A percentile compares a stretch with the other conserved stretches of the same genome.
Evolutionary conservation across 495 filamentous ascomycete species (phyloP).

Genomic region (Corynascus novoguineensis): DNA sequence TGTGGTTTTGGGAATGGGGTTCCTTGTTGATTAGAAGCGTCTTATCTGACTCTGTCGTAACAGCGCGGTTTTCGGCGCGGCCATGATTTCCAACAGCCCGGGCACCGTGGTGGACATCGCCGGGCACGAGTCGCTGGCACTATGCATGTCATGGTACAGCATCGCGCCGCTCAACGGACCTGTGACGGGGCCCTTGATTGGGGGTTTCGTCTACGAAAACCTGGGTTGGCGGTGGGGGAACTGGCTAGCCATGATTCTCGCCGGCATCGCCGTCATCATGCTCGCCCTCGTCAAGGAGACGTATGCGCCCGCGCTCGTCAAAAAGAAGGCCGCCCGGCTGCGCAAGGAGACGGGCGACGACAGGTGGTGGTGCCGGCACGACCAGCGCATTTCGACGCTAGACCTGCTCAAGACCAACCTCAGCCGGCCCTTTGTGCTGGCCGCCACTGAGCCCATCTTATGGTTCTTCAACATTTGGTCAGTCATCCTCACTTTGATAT

Average conservation of each 20-base stretch:
- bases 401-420: conserved; percentile 62
- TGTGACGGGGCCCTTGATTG: conserved; percentile 59
- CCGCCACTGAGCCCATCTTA: conserved; percentile 77
- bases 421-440: conserved; percentile 69
- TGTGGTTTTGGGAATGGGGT: neutral
- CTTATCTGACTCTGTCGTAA: no score
- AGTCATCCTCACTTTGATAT: neutral
- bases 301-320: conserved; percentile 68
- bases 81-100: conserved; percentile 74
- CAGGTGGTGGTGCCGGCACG: conserved; percentile 72
- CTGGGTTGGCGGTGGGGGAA: conserved; percentile 81
- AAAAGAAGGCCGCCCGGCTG: conserved; percentile 58
- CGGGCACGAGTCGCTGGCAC: conserved; percentile 59
- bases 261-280: conserved; percentile 49
- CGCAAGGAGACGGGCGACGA: conserved; percentile 71
- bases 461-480: conserved; percentile 73
- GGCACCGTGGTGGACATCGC: conserved; percentile 80
- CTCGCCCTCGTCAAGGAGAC: conserved; percentile 63
- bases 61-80: conserved; percentile 67
- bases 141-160: conserved; percentile 69
- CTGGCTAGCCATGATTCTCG: conserved; percentile 71
- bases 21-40: no score
- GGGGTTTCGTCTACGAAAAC: conserved; percentile 69
- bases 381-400: conserved; percentile 49
- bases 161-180: conserved; percentile 78